phyloP scores from a whole-genome alignment of 2,329 filamentous ascomycete genomes.

The Diaporthe citrichinensis region DNA sequence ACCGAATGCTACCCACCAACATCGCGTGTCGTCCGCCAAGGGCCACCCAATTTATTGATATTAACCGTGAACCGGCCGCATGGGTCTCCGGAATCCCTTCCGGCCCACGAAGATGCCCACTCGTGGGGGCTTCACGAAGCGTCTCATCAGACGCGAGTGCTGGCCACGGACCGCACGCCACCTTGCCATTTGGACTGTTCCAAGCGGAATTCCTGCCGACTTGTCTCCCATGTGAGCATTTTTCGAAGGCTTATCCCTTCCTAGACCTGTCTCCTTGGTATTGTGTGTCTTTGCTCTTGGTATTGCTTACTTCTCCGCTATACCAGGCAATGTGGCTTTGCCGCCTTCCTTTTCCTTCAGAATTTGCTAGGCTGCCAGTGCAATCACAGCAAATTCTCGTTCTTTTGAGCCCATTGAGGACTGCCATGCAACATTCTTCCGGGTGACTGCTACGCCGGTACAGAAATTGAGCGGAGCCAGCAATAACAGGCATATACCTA shows the following conservation, averaged over 20 bases:
- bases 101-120: neutral
- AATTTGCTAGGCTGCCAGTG: neutral
- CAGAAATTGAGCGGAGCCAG: too few species aligned
- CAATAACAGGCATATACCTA: neutral
- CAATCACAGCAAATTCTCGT: neutral
- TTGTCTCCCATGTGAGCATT: neutral
- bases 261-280: neutral
- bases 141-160: neutral
- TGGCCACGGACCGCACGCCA: neutral
- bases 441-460: neutral
- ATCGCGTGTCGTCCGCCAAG: slow-evolving; percentile 12
- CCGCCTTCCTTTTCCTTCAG: neutral
- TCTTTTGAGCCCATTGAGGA: neutral
- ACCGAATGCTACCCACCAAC: neutral
- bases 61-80: slow-evolving; percentile 20
- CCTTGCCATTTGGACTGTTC: neutral
- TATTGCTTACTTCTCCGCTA: neutral
- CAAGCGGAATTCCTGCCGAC: neutral
- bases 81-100: slow-evolving; percentile 21
- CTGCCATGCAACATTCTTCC: neutral
- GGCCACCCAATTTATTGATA: slow-evolving; percentile 7
- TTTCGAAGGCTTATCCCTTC: neutral
- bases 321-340: neutral
- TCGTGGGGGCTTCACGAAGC: slow-evolving; percentile 5
- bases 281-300: neutral